A percentile compares a stretch with the other conserved stretches of the same genome.
Conservation (phyloP, 2,329 filamentous ascomycete genomes). For the Esteya vermicola region DNA sequence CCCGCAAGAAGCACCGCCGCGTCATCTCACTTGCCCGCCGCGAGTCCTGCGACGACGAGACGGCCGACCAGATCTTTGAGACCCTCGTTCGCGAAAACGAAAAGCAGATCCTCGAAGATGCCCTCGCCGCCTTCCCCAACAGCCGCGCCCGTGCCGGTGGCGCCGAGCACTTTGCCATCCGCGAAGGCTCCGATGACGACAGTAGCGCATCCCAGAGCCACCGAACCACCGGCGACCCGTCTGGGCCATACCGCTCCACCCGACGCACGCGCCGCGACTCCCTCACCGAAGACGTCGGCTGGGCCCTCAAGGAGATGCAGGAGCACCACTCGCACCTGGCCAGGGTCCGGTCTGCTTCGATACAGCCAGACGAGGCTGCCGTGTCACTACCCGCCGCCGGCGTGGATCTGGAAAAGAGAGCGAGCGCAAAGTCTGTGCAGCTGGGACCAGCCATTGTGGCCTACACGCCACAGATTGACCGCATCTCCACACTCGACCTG, state of each 20-base stretch:
- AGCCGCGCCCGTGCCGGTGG: slow-evolving; percentile 55
- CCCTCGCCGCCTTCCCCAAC: slow-evolving; percentile 62
- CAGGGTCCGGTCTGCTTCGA: slow-evolving; percentile 18
- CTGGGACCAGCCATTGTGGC: not conserved
- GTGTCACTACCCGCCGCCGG: too few relatives aligned
- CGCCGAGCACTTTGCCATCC: slow-evolving; percentile 56
- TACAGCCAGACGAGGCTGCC: not conserved
- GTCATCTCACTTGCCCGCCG: slow-evolving; percentile 33
- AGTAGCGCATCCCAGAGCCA: slow-evolving; percentile 10
- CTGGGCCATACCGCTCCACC: not conserved
- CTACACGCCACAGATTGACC: slow-evolving; percentile 14
- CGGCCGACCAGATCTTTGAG: slow-evolving; percentile 63
- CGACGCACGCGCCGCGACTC: slow-evolving; percentile 37
- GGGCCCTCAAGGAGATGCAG: slow-evolving; percentile 72
- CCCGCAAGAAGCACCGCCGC: slow-evolving; percentile 25
- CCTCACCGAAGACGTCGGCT: slow-evolving; percentile 47
- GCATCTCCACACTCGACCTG: slow-evolving; percentile 19
- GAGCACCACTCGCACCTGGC: slow-evolving; percentile 56
- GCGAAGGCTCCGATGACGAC: slow-evolving; percentile 48
- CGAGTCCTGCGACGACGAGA: slow-evolving; percentile 61
- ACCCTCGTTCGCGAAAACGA: slow-evolving; percentile 70
- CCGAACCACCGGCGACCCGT: slow-evolving; percentile 6
- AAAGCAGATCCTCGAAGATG: slow-evolving; percentile 57
- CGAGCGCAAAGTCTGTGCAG: too few relatives aligned
- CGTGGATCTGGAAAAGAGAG: too few relatives aligned